These are phyloP conservation scores for Anthracocystis panici-leucophaei DNA, from an alignment of 1,284 basidiomycete species.

Conservation along the genomic window DNA sequence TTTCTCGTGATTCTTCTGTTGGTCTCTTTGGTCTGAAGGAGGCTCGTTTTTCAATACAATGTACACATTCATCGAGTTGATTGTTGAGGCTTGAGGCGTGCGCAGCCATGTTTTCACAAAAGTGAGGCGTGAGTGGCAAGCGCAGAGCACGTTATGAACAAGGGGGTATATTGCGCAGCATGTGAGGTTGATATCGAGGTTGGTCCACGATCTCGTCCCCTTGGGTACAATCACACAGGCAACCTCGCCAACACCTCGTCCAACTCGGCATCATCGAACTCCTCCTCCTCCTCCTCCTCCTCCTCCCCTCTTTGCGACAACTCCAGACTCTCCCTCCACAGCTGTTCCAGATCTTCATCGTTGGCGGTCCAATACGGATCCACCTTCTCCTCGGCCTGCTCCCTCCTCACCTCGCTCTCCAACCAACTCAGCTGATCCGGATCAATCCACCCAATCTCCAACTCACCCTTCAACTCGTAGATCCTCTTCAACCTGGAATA, in stretches of 20 bases:
- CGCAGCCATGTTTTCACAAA: no score
- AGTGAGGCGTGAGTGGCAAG: no score
- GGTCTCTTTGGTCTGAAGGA: background rate
- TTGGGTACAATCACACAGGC: conserved; percentile 4
- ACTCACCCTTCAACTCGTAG: conserved; percentile 43
- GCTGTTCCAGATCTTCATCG: conserved; percentile 36
- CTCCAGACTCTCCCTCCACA: conserved; percentile 29
- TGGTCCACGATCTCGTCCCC: background rate
- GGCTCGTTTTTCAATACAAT: background rate
- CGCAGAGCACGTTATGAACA: no score
- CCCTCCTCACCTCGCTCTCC: conserved; percentile 17
- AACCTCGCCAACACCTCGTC: conserved; percentile 25
- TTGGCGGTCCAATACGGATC: conserved; percentile 25
- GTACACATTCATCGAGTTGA: background rate
- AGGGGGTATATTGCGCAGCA: conserved; percentile 5
- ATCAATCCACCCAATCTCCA: conserved; percentile 53
- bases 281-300: conserved; percentile 9
- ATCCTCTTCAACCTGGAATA: conserved; percentile 41
- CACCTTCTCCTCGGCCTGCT: conserved; percentile 2
- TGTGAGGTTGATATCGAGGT: background rate
- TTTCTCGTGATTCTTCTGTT: background rate
- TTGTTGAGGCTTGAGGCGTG: background rate
- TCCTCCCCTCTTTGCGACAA: background rate
- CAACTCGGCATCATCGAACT: conserved; percentile 17
- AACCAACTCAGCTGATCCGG: conserved; percentile 47